These are phyloP conservation scores for Heterobasidion parviporum DNA, from an alignment of 1,284 basidiomycete species.

Conservation along the genomic window DNA sequence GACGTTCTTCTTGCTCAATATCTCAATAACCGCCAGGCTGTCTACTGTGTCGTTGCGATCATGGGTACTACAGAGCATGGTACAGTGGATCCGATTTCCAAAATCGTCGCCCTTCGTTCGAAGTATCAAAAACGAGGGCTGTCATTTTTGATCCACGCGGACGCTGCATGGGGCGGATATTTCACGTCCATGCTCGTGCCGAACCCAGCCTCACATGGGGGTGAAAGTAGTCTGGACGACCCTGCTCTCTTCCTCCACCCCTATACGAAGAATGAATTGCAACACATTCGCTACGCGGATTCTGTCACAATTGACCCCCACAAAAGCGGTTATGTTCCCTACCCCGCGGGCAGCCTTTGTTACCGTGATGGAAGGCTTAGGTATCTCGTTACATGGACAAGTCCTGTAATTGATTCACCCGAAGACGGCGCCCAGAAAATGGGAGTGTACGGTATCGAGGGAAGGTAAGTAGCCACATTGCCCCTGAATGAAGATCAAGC, in stretches of 20 bases:
- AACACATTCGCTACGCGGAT: conserved; percentile 22
- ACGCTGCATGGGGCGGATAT: conserved; percentile 40
- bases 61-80: conserved; percentile 40
- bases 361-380: conserved; percentile 33
- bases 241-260: conserved; percentile 8
- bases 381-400: conserved; percentile 32
- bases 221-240: conserved; percentile 4
- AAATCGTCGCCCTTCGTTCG: conserved; percentile 26
- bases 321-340: conserved; percentile 36
- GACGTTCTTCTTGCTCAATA: not conserved
- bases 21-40: conserved; percentile 20
- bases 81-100: conserved; percentile 32
- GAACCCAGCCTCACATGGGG: conserved; percentile 1
- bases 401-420: conserved; percentile 25
- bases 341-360: conserved; percentile 35
- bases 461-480: conserved; percentile 23
- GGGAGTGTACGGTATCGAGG: conserved; percentile 37
- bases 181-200: conserved; percentile 28
- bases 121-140: conserved; percentile 26
- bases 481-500: not conserved
- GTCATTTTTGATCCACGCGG: conserved; percentile 33
- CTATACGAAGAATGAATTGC: conserved; percentile 13
- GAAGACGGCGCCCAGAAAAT: conserved; percentile 21
- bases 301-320: conserved; percentile 40
- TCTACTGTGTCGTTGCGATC: conserved; percentile 36